Conservation (phyloP, 192 early-diverging fungal species). For the Umbelopsis ramanniana region DNA sequence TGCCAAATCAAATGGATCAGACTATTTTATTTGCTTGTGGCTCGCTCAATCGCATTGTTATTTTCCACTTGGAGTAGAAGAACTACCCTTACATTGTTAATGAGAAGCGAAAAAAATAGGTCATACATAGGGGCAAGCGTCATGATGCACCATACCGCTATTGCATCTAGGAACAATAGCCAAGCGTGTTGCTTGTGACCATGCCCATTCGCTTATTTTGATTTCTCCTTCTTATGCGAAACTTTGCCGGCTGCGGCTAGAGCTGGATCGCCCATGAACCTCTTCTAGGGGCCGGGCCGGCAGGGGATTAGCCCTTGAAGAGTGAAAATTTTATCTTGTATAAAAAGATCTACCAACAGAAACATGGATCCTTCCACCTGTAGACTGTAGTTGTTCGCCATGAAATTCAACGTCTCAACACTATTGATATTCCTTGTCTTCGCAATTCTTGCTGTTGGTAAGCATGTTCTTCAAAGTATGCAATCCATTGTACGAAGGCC, state of each 20-base stretch:
- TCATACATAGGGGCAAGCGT: too few relatives aligned
- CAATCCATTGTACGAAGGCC: too few relatives aligned
- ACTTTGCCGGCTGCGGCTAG: conserved; percentile 6
- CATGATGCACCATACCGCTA: too few relatives aligned
- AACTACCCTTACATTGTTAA: too few relatives aligned
- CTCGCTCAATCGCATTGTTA: too few relatives aligned
- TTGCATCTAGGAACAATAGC: not conserved
- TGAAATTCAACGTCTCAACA: not conserved
- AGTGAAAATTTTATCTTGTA: not conserved
- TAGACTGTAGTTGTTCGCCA: not conserved
- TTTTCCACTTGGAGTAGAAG: too few relatives aligned
- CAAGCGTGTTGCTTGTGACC: not conserved
- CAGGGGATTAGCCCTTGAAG: not conserved
- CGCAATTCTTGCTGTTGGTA: conserved; percentile 1
- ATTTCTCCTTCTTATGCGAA: not conserved
- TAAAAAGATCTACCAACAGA: not conserved
- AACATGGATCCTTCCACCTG: not conserved
- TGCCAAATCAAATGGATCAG: too few relatives aligned
- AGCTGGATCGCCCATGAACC: not conserved
- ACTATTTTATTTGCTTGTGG: too few relatives aligned
- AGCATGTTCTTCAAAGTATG: not conserved
- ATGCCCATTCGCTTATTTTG: not conserved
- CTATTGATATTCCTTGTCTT: not conserved
- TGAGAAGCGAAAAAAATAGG: too few relatives aligned
- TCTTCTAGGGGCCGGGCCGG: not conserved